Evolutionary conservation across 2,329 filamentous ascomycete genomes (phyloP), one percentile per base, ranked within the genome.

Genomic region (Septoria petroselini): DNA sequence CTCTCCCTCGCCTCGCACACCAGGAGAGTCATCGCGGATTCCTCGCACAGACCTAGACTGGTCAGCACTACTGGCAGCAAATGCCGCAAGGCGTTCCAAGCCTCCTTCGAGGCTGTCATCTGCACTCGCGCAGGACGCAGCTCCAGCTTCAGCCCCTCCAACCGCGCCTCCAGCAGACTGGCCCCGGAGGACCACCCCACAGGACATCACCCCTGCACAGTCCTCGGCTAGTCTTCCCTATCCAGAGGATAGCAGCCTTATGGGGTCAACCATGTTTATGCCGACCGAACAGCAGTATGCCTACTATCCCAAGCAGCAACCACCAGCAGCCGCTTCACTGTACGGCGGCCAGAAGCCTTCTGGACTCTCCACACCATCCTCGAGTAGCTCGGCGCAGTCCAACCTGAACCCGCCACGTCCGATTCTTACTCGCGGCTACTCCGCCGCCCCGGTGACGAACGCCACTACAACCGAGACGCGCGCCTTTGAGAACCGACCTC

Each of bases 211-310:
- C 61, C 15, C 64, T 63, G 41, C 61, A 34, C 62, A 66, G 51
- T 60, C 58, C 18, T 59, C 59, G 7, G 60, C 53, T 25, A 54
- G 63, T 14, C 59, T 74, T 17, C 73, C 73, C n/a, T 76, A 76
- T 55, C 73, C 73, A 2, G 68, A 71, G 15, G 73, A 75, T 39
- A 47, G 31, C 43, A 49, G 37, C 19, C 23, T 58, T 68, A 74
- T 52, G 64, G 63, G 27, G 17, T 58, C 55, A 55, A 50, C 65
- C 59, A 50, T 58, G n/a, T 45, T 41, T 30, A 74, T 76, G 71
- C 72, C 74, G 12, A 60, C 68, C 3, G 73, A 75, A 55, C 63
- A 68, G 35, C 62, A 69, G 9, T 70, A 70, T 38, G 72, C 72
- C 33, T 71, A 66, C 45, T 58, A 64, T 19, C 59, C 61, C 15